These are phyloP conservation scores for Scenedesmus sp. DNA, from an alignment of 163 green algal species.

Conservation along the genomic window DNA sequence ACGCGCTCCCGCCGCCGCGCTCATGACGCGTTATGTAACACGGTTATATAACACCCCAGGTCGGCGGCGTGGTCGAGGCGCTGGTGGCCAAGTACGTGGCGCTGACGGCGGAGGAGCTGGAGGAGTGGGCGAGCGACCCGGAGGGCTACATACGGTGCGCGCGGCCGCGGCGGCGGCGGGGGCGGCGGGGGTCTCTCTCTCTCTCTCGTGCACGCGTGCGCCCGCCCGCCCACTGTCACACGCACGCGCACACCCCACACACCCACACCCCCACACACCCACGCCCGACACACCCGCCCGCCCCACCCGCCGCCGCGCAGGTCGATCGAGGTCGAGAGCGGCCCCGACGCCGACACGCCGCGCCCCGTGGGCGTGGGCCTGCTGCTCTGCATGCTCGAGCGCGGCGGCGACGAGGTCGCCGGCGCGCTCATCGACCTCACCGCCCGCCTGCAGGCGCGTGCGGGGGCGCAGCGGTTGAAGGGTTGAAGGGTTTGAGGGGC, in stretches of 20 bases:
- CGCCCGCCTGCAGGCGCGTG: slow-evolving; percentile 56
- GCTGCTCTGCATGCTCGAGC: slow-evolving; percentile 85
- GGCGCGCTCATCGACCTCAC: slow-evolving; percentile 67
- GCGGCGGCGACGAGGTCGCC: slow-evolving; percentile 59
- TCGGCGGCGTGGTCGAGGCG: slow-evolving; percentile 52
- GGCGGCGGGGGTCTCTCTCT: background rate
- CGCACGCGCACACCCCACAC: background rate
- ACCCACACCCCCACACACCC: background rate
- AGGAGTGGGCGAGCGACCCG: slow-evolving; percentile 76
- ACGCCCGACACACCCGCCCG: no score
- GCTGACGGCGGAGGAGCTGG: slow-evolving; percentile 76
- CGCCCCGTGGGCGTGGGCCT: slow-evolving; percentile 79
- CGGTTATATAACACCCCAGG: slow-evolving; percentile 16
- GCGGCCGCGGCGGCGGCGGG: no score
- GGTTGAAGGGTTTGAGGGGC: background rate
- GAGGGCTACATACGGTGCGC: slow-evolving; percentile 65
- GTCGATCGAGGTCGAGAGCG: slow-evolving; percentile 75
- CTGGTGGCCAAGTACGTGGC: slow-evolving; percentile 76
- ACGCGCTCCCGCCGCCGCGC: no score
- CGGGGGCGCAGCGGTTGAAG: background rate
- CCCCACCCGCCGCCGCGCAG: slow-evolving; percentile 36
- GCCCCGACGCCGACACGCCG: slow-evolving; percentile 81
- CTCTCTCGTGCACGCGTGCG: background rate
- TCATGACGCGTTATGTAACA: no score
- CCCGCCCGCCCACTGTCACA: background rate